Conservation (phyloP, 306 rosid genomes). For the Dalbergia cultrata region DNA sequence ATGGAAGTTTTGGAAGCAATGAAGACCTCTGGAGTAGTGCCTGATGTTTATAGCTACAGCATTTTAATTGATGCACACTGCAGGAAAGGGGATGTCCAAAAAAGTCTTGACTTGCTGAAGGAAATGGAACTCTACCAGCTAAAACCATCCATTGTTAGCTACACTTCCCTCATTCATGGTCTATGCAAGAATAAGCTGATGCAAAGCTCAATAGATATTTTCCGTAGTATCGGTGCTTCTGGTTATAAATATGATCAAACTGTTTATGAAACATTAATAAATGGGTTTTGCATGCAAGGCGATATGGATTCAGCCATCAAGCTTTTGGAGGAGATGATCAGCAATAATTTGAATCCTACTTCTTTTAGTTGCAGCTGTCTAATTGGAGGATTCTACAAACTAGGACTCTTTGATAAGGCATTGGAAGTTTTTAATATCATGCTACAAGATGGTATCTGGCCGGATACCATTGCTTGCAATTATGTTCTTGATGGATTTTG, state of each 20-base stretch:
- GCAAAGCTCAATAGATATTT: slow-evolving; percentile 43
- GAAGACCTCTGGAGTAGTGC: slow-evolving; percentile 57
- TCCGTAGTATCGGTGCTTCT: slow-evolving; percentile 46
- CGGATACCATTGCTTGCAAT: slow-evolving; percentile 65
- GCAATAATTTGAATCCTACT: slow-evolving; percentile 53
- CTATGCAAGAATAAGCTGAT: slow-evolving; percentile 58
- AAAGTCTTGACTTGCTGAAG: slow-evolving; percentile 48
- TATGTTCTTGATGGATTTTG: slow-evolving; percentile 58
- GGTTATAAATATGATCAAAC: slow-evolving; percentile 58
- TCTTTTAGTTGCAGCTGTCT: slow-evolving; percentile 47
- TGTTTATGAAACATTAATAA: slow-evolving; percentile 59
- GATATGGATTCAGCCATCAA: slow-evolving; percentile 57
- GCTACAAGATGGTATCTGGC: slow-evolving; percentile 53
- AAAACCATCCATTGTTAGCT: slow-evolving; percentile 65
- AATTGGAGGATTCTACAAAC: slow-evolving; percentile 59
- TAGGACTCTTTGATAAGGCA: slow-evolving; percentile 53
- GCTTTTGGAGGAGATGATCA: slow-evolving; percentile 61
- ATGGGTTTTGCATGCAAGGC: slow-evolving; percentile 60
- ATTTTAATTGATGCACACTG: slow-evolving; percentile 66
- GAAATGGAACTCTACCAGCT: slow-evolving; percentile 57
- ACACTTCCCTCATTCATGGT: slow-evolving; percentile 63
- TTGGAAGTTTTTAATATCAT: slow-evolving; percentile 52
- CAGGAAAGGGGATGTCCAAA: slow-evolving; percentile 54
- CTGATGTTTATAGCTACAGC: slow-evolving; percentile 74
- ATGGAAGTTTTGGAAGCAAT: slow-evolving; percentile 61